Conservation (phyloP, 805 yeast genomes). For the Metahyphopichia silvanorum region DNA sequence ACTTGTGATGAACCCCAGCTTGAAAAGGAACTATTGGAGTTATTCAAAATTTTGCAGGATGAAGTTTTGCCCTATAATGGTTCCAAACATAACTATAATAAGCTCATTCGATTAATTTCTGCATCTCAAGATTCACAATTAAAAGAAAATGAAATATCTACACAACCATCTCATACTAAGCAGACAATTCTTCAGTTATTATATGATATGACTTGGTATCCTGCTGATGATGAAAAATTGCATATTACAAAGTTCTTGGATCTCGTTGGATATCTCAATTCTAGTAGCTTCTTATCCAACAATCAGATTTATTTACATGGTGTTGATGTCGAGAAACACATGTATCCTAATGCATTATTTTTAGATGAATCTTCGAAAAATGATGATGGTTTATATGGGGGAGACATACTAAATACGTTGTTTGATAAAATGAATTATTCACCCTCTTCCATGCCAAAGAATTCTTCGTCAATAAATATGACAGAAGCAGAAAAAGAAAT, state of each 20-base stretch:
- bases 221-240: conserved; percentile 4
- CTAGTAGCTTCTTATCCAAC: conserved; percentile 9
- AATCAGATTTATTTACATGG: conserved; percentile 9
- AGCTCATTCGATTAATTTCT: not conserved
- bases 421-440: not conserved
- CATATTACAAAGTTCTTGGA: conserved; percentile 14
- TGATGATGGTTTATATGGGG: not conserved
- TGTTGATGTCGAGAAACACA: conserved; percentile 11
- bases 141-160: not conserved
- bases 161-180: conserved; percentile 2
- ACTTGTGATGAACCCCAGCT: not conserved
- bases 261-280: conserved; percentile 17
- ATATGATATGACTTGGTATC: conserved; percentile 12
- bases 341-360: conserved; percentile 13
- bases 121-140: not conserved
- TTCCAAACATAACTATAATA: not conserved
- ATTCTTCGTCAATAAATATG: conserved; percentile 11
- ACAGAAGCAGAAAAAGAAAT: conserved; percentile 40
- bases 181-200: conserved; percentile 12
- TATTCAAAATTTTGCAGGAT: not conserved
- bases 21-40: not conserved
- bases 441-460: not conserved
- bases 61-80: not conserved
- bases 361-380: conserved; percentile 3
- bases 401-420: not conserved